phyloP scores from a whole-genome alignment of 768 basidiomycete species.

The Lactifluus echinatus region DNA sequence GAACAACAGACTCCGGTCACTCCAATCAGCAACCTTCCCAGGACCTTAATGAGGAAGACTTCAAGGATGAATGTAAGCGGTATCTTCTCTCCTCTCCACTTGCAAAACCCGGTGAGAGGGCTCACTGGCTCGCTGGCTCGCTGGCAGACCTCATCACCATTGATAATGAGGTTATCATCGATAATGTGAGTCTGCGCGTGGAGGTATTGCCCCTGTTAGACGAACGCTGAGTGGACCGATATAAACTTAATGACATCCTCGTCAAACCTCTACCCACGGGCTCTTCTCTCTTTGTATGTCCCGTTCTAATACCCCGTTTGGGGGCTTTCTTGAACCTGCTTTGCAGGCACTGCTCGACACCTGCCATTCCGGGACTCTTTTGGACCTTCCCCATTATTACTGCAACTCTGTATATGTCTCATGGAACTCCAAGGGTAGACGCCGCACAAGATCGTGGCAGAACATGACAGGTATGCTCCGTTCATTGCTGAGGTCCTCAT shows the following conservation, averaged over 20 bases:
- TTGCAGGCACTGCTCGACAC: conserved; percentile 21
- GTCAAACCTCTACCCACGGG: conserved; percentile 20
- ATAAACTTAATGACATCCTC: conserved; percentile 20
- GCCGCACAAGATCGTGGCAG: conserved; percentile 18
- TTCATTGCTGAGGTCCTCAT: not conserved
- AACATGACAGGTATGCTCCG: conserved; percentile 14
- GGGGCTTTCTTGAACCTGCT: not conserved
- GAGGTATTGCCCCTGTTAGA: not conserved
- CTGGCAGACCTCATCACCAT: conserved; percentile 14
- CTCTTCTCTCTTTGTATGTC: conserved; percentile 16
- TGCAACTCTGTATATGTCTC: conserved; percentile 22
- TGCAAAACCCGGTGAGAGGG: not conserved
- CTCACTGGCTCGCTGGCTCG: not conserved
- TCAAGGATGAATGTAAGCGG: conserved; percentile 10
- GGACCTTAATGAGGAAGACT: conserved; percentile 13
- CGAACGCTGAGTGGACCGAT: not conserved
- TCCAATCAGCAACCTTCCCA: conserved; percentile 14
- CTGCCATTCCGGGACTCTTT: conserved; percentile 22
- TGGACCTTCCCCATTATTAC: conserved; percentile 21
- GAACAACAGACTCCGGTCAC: conserved; percentile 2
- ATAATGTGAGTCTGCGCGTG: conserved; percentile 17
- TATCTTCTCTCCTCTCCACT: not conserved
- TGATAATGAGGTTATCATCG: conserved; percentile 19
- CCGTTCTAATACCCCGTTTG: not conserved
- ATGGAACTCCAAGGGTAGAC: conserved; percentile 19